Conservation (phyloP, 2,329 filamentous ascomycete genomes). For the Fusarium mundagurra region DNA sequence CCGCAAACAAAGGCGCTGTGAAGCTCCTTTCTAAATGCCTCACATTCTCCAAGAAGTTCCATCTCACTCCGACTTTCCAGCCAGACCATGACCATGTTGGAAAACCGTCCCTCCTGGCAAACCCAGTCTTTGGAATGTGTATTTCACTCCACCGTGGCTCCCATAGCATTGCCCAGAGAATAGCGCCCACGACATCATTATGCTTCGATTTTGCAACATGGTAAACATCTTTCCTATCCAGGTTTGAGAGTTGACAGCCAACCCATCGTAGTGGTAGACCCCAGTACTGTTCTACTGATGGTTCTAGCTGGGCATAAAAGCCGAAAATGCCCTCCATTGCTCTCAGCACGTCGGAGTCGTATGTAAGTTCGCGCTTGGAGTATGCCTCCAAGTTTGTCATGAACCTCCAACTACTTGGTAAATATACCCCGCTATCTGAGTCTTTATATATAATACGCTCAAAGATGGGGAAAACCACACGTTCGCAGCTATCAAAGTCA, state of each 20-base stretch:
- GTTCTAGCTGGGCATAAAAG: background rate
- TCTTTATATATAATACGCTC: rapidly evolving
- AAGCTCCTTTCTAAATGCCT: background rate
- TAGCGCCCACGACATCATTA: rapidly evolving
- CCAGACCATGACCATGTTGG: background rate
- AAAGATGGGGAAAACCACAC: background rate
- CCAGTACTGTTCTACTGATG: background rate
- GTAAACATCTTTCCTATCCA: background rate
- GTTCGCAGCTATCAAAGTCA: rapidly evolving
- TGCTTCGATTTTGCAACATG: background rate
- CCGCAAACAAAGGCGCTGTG: background rate
- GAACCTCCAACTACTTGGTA: background rate
- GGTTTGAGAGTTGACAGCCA: background rate
- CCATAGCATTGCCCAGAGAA: background rate
- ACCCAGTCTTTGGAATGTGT: rapidly evolving
- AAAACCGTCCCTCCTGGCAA: background rate
- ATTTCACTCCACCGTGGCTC: background rate
- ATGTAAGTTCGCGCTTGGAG: background rate
- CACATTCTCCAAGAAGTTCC: rapidly evolving
- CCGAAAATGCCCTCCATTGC: background rate
- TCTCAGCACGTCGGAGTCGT: background rate
- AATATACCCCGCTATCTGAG: rapidly evolving
- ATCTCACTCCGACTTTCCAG: background rate
- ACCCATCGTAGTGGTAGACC: background rate
- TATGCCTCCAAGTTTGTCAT: background rate